Percentiles rank a stretch among this genome's conserved stretches.
Conservation (phyloP, 192 early-diverging fungal species). For the Backusella tarrabulga region DNA sequence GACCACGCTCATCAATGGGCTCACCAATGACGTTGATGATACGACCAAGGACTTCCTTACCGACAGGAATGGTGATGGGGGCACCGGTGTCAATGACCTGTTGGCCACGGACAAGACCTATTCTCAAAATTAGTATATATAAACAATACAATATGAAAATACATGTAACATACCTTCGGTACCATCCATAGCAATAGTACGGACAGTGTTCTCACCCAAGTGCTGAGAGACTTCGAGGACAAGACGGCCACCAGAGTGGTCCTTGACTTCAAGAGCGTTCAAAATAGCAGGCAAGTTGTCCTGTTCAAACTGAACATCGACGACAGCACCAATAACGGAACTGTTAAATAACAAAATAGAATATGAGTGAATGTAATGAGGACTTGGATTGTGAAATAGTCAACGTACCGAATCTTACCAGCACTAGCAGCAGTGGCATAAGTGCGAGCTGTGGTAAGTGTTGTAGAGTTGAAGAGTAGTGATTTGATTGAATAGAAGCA, state of each 20-base stretch:
- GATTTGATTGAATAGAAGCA: background rate
- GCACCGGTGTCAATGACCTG: slow-evolving; percentile 90
- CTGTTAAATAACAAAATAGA: slow-evolving; percentile 53
- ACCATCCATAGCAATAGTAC: slow-evolving; percentile 99
- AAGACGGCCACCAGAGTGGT: slow-evolving; percentile 75
- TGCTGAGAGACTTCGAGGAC: slow-evolving; percentile 97
- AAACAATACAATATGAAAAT: background rate
- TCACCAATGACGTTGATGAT: slow-evolving; percentile 99
- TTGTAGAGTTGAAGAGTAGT: background rate
- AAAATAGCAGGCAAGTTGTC: slow-evolving; percentile 91
- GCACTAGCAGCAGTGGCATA: slow-evolving; percentile 35
- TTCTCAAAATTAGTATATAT: background rate
- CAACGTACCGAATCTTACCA: slow-evolving; percentile 33
- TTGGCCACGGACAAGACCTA: slow-evolving; percentile 94
- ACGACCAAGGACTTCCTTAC: slow-evolving; percentile 94
- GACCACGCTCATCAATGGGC: slow-evolving; percentile 97
- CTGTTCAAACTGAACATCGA: slow-evolving; percentile 95
- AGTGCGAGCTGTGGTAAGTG: slow-evolving; percentile 36
- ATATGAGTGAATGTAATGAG: background rate
- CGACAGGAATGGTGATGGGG: slow-evolving; percentile 92
- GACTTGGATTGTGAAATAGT: background rate
- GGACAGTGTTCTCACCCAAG: slow-evolving; percentile 98
- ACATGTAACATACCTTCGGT: slow-evolving; percentile 58
- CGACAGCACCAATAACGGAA: slow-evolving; percentile 98
- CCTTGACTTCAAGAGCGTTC: slow-evolving; percentile 95